Evolutionary conservation across 371 early-diverging fungal genomes (phyloP), one percentile per base, ranked within the genome.

Genomic region (Parasitella parasitica): DNA sequence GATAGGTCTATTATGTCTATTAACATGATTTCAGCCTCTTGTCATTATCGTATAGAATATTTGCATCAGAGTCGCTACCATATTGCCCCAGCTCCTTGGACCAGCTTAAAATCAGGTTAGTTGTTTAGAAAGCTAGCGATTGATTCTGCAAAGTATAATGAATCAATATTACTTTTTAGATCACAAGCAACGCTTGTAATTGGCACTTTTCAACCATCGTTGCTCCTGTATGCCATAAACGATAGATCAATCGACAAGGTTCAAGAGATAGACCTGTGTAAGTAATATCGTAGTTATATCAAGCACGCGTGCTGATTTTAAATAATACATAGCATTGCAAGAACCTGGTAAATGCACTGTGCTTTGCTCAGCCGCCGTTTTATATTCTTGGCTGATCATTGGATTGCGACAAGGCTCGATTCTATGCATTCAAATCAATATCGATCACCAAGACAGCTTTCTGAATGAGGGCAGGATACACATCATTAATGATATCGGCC

Each of bases 221-320:
- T 68, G 15, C 8, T 59, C 0, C 37, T 72, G 16, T 72, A 52
- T n/a, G 24, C 22, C 0, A 26, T 67, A 7, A 20, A 71, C 16
- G 22, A 50, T 20, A 15, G 38, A 3, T 18, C 15, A 38, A 36
- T 72, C 30, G 20, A 51, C 7, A 6, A 28, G 6, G 30, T 41
- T 3, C 65, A 72, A 41, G 34, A 55, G 16, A n/a, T 64, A 16
- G 59, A 64, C 34, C 28, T 68, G 46, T 43, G 72, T 64, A 65
- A 56, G 20, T 54, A 4, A 13, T 26, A 26, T 26, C 32, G 8
- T 32, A 32, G 9, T 20, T 16, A 39, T 39, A n/a, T n/a, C n/a
- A n/a, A n/a, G n/a, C n/a, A n/a, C n/a, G n/a, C n/a, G n/a, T n/a
- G n/a, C n/a, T n/a, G n/a, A n/a, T n/a, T n/a, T n/a, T n/a, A n/a